Evolutionary conservation across 192 early-diverging fungal species (phyloP).

Genomic region (Glomus cerebriforme): DNA sequence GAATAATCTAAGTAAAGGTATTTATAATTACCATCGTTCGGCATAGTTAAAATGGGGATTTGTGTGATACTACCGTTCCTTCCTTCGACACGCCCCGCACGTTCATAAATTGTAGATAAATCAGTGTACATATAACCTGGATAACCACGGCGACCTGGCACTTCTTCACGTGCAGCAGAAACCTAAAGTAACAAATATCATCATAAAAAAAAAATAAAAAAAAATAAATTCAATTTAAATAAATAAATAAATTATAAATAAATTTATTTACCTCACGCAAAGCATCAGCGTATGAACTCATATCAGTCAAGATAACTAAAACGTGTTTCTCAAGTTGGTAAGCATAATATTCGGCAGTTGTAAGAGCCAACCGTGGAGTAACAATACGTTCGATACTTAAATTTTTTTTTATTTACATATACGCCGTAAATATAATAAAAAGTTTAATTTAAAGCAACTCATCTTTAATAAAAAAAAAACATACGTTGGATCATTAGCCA

Average conservation of each 20-base stretch:
- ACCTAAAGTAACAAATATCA: slow-evolving; percentile 61
- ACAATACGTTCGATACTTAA: slow-evolving; percentile 97
- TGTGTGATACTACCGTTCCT: slow-evolving; percentile 98
- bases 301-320: slow-evolving; percentile 97
- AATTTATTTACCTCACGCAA: slow-evolving; percentile 90
- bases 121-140: slow-evolving; percentile 99
- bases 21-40: slow-evolving; percentile 83
- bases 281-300: slow-evolving; percentile 99
- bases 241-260: too few relatives aligned
- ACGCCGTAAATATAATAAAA: neutral
- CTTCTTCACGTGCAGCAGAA: slow-evolving; percentile 99
- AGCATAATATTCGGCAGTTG: slow-evolving; percentile 99
- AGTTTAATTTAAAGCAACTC: neutral
- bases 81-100: slow-evolving; percentile 96
- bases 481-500: slow-evolving; percentile 98
- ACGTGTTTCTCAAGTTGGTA: slow-evolving; percentile 99
- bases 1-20: neutral
- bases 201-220: neutral
- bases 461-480: slow-evolving; percentile 24
- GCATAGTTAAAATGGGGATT: slow-evolving; percentile 99
- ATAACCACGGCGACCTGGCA: slow-evolving; percentile 98
- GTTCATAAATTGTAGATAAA: slow-evolving; percentile 99
- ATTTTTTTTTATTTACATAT: neutral
- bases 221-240: too few relatives aligned
- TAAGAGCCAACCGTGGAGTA: slow-evolving; percentile 96